Evolutionary conservation across 805 yeast species (phyloP).

Genomic region (Candida tammaniensis): DNA sequence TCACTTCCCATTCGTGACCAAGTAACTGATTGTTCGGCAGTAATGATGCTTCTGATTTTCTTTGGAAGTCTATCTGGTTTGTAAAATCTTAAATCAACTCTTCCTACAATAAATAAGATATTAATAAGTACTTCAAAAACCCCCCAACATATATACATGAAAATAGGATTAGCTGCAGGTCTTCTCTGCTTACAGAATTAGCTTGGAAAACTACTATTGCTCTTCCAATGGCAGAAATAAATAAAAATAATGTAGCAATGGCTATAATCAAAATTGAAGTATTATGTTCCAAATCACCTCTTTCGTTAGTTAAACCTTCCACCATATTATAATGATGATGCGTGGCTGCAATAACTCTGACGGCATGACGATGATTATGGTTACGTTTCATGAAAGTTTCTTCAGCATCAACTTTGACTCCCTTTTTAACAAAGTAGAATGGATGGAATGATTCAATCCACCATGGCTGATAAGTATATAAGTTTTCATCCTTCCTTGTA

Average conservation of each 20-base stretch:
- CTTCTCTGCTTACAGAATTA: slow-evolving; percentile 12
- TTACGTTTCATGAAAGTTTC: slow-evolving; percentile 44
- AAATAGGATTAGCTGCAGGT: slow-evolving; percentile 43
- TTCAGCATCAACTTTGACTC: slow-evolving; percentile 47
- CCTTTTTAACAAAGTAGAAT: slow-evolving; percentile 56
- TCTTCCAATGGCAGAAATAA: slow-evolving; percentile 51
- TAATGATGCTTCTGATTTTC: slow-evolving; percentile 34
- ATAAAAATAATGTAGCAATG: slow-evolving; percentile 46
- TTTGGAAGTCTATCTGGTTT: slow-evolving; percentile 59
- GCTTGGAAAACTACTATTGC: slow-evolving; percentile 44
- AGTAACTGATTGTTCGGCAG: slow-evolving; percentile 34
- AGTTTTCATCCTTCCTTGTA: slow-evolving; percentile 45
- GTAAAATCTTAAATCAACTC: slow-evolving; percentile 75
- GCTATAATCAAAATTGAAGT: slow-evolving; percentile 46
- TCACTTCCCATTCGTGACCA: slow-evolving; percentile 8
- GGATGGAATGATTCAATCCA: slow-evolving; percentile 69
- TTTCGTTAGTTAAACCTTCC: slow-evolving; percentile 29
- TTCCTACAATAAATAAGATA: slow-evolving; percentile 51
- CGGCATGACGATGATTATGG: slow-evolving; percentile 47
- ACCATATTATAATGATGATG: slow-evolving; percentile 37
- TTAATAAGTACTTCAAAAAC: slow-evolving; percentile 57
- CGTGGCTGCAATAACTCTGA: slow-evolving; percentile 60
- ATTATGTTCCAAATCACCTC: slow-evolving; percentile 48
- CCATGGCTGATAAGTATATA: slow-evolving; percentile 69
- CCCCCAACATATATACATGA: slow-evolving; percentile 69